phyloP scores from a whole-genome alignment of 148 eudicot genomes.

The Rhododendron ovatum region DNA sequence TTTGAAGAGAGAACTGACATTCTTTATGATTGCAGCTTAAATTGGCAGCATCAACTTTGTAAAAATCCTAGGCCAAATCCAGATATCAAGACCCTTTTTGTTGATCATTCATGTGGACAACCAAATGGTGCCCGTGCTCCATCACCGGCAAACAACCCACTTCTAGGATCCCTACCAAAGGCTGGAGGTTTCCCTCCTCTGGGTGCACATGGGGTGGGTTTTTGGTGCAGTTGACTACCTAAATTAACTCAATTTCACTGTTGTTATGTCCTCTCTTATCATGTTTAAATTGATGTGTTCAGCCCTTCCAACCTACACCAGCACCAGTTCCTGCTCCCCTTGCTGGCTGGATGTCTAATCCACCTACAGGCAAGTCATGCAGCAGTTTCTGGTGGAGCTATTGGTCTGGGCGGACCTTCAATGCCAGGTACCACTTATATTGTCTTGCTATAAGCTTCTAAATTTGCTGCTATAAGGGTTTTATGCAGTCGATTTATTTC shows the following conservation, averaged over 20 bases:
- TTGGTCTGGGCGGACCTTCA: constrained; percentile 75
- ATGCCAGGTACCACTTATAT: constrained; percentile 45
- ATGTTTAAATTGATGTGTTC: constrained; percentile 10
- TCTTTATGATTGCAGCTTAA: constrained; percentile 33
- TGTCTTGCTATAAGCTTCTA: neutral
- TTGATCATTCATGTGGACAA: constrained; percentile 54
- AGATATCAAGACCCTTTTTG: constrained; percentile 49
- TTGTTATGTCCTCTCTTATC: constrained; percentile 11
- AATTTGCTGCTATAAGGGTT: neutral
- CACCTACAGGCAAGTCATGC: constrained; percentile 63
- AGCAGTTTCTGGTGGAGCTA: constrained; percentile 74
- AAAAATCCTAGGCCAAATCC: constrained; percentile 55
- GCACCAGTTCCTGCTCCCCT: constrained; percentile 63
- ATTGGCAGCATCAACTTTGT: constrained; percentile 60
- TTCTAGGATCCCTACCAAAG: constrained; percentile 62
- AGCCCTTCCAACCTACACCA: constrained; percentile 84
- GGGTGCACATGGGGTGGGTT: constrained; percentile 84
- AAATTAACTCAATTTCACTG: neutral
- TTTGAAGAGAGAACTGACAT: neutral
- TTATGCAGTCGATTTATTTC: neutral
- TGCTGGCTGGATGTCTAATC: constrained; percentile 98
- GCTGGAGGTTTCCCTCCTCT: constrained; percentile 86
- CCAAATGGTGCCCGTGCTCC: constrained; percentile 56
- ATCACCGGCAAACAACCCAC: constrained; percentile 42
- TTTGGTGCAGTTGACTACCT: neutral